Evolutionary conservation across 2,329 filamentous ascomycete species (phyloP).

Genomic region (Diplodia seriata): DNA sequence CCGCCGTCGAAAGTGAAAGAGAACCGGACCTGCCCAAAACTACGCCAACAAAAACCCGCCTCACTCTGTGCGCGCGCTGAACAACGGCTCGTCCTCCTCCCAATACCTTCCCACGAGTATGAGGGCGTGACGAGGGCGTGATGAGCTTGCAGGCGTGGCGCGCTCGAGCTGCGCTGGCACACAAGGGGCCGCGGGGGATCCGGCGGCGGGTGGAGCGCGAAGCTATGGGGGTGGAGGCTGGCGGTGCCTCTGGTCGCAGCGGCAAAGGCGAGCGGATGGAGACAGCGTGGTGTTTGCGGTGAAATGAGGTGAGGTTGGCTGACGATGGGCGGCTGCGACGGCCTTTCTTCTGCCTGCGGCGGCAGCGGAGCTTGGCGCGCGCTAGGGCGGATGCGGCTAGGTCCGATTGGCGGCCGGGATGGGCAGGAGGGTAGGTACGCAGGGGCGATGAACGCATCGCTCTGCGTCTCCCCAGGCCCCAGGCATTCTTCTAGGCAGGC

Average conservation of each 20-base stretch:
- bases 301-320: slow-evolving; percentile 25
- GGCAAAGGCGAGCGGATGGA: slow-evolving; percentile 1
- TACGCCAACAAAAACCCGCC: slow-evolving; percentile 29
- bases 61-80: slow-evolving; percentile 17
- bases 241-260: slow-evolving; percentile 16
- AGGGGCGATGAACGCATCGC: slow-evolving; percentile 26
- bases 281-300: slow-evolving; percentile 25
- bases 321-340: slow-evolving; percentile 19
- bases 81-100: slow-evolving; percentile 21
- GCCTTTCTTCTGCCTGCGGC: slow-evolving; percentile 19
- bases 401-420: slow-evolving; percentile 13
- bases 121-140: slow-evolving; percentile 11
- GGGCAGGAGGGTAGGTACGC: slow-evolving; percentile 19
- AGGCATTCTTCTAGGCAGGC: slow-evolving; percentile 15
- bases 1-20: slow-evolving; percentile 36
- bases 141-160: slow-evolving; percentile 7
- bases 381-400: slow-evolving; percentile 14
- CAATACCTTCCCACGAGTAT: slow-evolving; percentile 27
- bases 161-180: slow-evolving; percentile 12
- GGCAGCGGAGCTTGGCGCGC: slow-evolving; percentile 7
- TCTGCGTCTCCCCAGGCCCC: not conserved
- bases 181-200: slow-evolving; percentile 6
- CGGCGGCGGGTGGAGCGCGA: slow-evolving; percentile 5
- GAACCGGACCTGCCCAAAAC: slow-evolving; percentile 31
- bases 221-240: slow-evolving; percentile 10